Conservation (phyloP, 345 rosid species). For the Brassica incana region DNA sequence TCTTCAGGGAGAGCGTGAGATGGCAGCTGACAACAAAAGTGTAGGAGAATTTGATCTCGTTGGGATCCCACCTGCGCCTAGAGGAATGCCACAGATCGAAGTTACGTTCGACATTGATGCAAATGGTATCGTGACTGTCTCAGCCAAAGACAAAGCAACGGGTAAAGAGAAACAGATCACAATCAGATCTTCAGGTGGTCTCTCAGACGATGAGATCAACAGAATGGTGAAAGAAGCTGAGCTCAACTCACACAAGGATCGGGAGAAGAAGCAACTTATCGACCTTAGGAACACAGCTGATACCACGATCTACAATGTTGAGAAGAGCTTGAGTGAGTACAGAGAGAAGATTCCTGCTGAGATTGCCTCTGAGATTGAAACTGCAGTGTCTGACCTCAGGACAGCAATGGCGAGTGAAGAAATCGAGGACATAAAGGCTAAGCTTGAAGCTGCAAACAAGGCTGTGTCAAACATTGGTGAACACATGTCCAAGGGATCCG, state of each 20-base stretch:
- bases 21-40: conserved; percentile 50
- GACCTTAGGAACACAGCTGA: conserved; percentile 49
- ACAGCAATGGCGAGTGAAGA: conserved; percentile 45
- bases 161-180: conserved; percentile 50
- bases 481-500: conserved; percentile 48
- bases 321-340: conserved; percentile 51
- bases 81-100: conserved; percentile 52
- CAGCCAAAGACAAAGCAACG: conserved; percentile 52
- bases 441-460: conserved; percentile 55
- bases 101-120: conserved; percentile 55
- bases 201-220: conserved; percentile 48
- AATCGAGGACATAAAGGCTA: conserved; percentile 52
- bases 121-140: conserved; percentile 50
- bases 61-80: conserved; percentile 51
- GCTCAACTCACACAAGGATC: conserved; percentile 46
- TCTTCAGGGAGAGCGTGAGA: conserved; percentile 53
- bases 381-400: conserved; percentile 49
- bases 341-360: conserved; percentile 50
- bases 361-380: conserved; percentile 47
- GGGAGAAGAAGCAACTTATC: conserved; percentile 47
- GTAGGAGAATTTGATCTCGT: conserved; percentile 51
- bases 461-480: conserved; percentile 64
- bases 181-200: conserved; percentile 50
- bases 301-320: conserved; percentile 49
- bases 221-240: conserved; percentile 60